Conservation (phyloP, 2,329 filamentous ascomycete species). For the Ophiocordyceps australis region DNA sequence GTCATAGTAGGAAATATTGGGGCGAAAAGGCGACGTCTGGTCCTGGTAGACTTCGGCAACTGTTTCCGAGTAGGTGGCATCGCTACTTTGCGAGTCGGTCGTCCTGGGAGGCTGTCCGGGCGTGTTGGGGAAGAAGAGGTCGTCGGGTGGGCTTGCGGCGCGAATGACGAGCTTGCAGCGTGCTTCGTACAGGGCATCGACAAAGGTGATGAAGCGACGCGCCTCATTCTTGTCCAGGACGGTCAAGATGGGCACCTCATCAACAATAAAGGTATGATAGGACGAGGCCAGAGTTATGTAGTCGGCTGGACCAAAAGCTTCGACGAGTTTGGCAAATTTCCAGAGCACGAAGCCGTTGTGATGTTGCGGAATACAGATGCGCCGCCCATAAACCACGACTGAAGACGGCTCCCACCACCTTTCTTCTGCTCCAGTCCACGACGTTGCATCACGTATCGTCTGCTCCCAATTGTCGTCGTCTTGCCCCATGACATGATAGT, state of each 20-base stretch:
- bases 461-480: slow-evolving; percentile 12
- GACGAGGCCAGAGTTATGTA: slow-evolving; percentile 68
- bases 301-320: slow-evolving; percentile 57
- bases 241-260: slow-evolving; percentile 48
- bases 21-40: slow-evolving; percentile 56
- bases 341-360: slow-evolving; percentile 41
- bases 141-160: slow-evolving; percentile 49
- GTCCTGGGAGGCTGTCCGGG: slow-evolving; percentile 5
- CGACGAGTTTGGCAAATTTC: slow-evolving; percentile 51
- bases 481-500: slow-evolving; percentile 11
- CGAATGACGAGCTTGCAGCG: slow-evolving; percentile 56
- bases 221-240: slow-evolving; percentile 63
- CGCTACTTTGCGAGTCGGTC: slow-evolving; percentile 6
- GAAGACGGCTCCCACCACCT: slow-evolving; percentile 22
- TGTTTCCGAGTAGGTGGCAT: slow-evolving; percentile 24
- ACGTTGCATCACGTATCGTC: slow-evolving; percentile 6
- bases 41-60: slow-evolving; percentile 60
- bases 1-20: slow-evolving; percentile 54
- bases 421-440: slow-evolving; percentile 5
- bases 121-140: slow-evolving; percentile 58
- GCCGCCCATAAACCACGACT: slow-evolving; percentile 43
- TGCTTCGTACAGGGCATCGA: slow-evolving; percentile 71
- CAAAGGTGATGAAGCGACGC: slow-evolving; percentile 58
- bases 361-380: slow-evolving; percentile 38
- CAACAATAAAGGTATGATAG: slow-evolving; percentile 62